Base-by-base conservation (phyloP, 202 grass and related monocot genomes). In the Brachypodium distachyon region DNA sequence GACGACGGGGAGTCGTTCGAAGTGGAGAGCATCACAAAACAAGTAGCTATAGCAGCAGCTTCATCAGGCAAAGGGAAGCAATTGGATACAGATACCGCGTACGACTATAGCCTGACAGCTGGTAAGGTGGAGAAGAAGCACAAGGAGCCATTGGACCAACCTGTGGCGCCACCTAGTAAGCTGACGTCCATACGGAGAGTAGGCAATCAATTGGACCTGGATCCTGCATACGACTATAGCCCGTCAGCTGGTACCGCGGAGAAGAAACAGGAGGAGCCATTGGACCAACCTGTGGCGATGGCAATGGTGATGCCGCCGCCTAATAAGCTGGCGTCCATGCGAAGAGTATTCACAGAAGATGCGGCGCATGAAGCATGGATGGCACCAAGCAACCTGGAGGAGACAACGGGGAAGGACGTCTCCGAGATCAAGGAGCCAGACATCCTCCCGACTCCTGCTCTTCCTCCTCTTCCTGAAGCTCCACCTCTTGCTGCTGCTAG, bases 1-100 rank as follows among this genome's bases (percentile, higher is more conserved):
- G 74, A 87, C 7, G 79, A 77, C 2, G 68, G 70, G 43, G 74
- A 83, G 37, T 75, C 86, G 6, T 88, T 83, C 16, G 86, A 88
- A 59, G 86, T 88, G 61, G 53, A 79, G 43, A 83, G 74, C 85
- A 87, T 83, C 74, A 79, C 59, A 5, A 70, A 66, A 43, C 85
- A 87, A 48, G 85, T 82, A 66, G 37, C 71, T 19, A 52, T 36
- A 4, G 70, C 66, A n/a, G 66, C 66, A 18, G 42, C 33, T 3
- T 3, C 33, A 36, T 29, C 36, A 53, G 46, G 49, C 49, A 58
- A 50, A 58, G 27, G 21, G 48, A 56, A 46, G 7, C 70, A 55
- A 18, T 12, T 66, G 12, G 38, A 55, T 36, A 19, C 42, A 3
- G 42, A 69, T 69, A 41, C 26, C n/a, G 16, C 17, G 2, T 69